Evolutionary conservation across 176 grass and related monocot species (phyloP), one percentile per base, ranked within the genome.

Genomic region (Oryza glumipatula): DNA sequence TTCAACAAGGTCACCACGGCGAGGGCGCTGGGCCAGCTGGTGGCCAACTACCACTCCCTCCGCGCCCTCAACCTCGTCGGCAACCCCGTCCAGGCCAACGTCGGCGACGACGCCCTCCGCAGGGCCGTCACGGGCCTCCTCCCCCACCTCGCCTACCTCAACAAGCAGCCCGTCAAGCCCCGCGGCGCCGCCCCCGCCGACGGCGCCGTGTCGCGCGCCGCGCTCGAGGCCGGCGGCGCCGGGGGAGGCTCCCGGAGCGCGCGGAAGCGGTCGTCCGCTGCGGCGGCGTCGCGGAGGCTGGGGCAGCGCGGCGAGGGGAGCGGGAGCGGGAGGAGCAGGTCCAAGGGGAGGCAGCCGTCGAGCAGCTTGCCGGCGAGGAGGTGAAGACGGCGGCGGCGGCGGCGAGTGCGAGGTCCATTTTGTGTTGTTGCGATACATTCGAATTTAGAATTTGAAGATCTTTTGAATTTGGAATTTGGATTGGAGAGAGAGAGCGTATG

Each of bases 31-130:
- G 96, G 96, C 8, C 96, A 99, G 90, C 84, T 99, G 36, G 96
- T 99, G 61, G 96, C 96, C 78, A 99, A 99, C 87, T 99, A 99
- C 82, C 87, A 94, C 76, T 99, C 96, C 66, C 96, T 99, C 44
- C 45, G 91, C 12, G 96, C 93, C 24, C 91, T 99, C 65, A 99
- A 99, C 86, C 88, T 99, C 5, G 83, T 99, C 0, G 96, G 93
- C 26, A 99, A 99, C 83, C 96, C 91, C 21, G 91, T 96, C 61
- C 96, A 99, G 80, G 88, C 80, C 74, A 99, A 99, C 77, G 73
- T 99, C 43, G 91, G 96, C 58, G 96, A 99, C n/a, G 93, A 99
- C 56, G 89, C 94, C 36, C 88, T 99, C 12, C 94, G 94, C 43
- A 90, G 90, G 38, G 75, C 86, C 8, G 83, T 94, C 38, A 92